Evolutionary conservation across 495 filamentous ascomycete species (phyloP), one percentile per base, ranked within the genome.

Genomic region (Penicillium canescens): DNA sequence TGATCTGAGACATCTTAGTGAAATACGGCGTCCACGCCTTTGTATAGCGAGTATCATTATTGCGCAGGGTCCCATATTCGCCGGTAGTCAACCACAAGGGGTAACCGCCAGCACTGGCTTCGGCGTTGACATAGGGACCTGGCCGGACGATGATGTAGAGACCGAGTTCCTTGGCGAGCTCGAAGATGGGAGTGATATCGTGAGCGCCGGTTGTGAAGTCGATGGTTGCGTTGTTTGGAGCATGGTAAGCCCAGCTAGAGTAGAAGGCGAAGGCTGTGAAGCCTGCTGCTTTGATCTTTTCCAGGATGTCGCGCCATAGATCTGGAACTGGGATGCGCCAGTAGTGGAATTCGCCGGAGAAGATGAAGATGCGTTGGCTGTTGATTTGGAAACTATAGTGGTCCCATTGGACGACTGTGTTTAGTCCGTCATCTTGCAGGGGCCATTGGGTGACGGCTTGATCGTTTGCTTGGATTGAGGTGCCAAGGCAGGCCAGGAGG

Each of bases 281-380:
- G 6, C 83, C 82, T 13, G 80, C 75, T 11, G 84, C 82, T 65
- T 85, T 86, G 50, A 86, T 77, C 61, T 87, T 87, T 59, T 86
- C 73, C 1, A 86, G 70, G 20, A 85, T 70, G 59, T 86, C 82
- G 13, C 75, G 65, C 82, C 83, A 86, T 7, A 86, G 65, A 13
- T 73, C 78, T 1, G 82, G 83, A 5, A 83, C 81, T 0, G 82
- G 82, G 34, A 82, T 74, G 35, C 81, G 77, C 78, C 78, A 83
- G 61, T 84, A 85, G 58, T 86, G 82, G 33, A 85, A 79, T 47
- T 86, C 82, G 16, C 80, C 83, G 9, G 82, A 77, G 67, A 81
- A 84, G 44, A 86, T 68, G 55, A 82, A 84, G 34, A 85, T 65
- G 16, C 84, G 68, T 49, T 82, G 71, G 4, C 74, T 76, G 44